phyloP scores from a whole-genome alignment of 768 basidiomycete species.

The Rhodotorula diobovata region DNA sequence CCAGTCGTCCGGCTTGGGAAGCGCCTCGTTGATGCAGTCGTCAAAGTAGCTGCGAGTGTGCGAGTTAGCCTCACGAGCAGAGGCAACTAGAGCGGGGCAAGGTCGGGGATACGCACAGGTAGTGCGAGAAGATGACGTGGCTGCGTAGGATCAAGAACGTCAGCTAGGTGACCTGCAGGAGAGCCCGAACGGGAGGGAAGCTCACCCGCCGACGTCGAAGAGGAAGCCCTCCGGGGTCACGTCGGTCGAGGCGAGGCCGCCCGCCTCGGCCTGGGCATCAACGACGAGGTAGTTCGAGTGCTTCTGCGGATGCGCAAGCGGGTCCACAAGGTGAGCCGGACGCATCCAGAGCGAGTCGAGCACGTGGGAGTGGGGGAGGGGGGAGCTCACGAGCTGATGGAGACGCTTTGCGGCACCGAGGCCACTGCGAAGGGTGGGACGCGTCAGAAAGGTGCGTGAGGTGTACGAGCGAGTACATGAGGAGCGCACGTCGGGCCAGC shows the following conservation, averaged over 20 bases:
- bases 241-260: conserved; percentile 49
- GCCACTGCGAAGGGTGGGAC: conserved; percentile 40
- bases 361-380: not conserved
- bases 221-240: conserved; percentile 48
- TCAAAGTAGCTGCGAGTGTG: conserved; percentile 47
- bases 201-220: conserved; percentile 48
- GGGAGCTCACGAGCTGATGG: conserved; percentile 44
- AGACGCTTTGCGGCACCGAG: conserved; percentile 50
- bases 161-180: too few species aligned
- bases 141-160: too few species aligned
- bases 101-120: conserved; percentile 35
- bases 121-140: conserved; percentile 52
- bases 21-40: conserved; percentile 47
- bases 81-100: not conserved
- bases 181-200: not conserved
- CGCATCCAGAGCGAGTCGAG: not conserved
- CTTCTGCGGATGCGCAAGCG: conserved; percentile 29
- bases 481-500: conserved; percentile 46
- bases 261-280: conserved; percentile 44
- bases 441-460: not conserved
- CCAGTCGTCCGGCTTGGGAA: conserved; percentile 49
- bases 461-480: too few species aligned
- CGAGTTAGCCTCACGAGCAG: too few species aligned
- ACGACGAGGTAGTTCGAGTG: conserved; percentile 45
- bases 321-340: not conserved